phyloP scores from a whole-genome alignment of 1,284 basidiomycete genomes.

The Trichosporon ovoides region DNA sequence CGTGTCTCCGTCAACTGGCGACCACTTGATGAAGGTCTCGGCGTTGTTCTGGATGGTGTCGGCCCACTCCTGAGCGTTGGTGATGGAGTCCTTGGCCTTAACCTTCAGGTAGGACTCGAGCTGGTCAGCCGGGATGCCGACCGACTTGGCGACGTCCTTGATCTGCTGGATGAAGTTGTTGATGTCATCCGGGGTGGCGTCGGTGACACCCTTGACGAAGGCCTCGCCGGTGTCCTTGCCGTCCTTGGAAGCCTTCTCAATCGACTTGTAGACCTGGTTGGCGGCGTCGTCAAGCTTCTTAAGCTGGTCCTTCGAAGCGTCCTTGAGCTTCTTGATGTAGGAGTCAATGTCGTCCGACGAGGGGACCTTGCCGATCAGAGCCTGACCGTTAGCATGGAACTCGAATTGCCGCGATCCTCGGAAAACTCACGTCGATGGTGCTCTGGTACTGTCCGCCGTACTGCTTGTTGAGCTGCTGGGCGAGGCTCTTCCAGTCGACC shows the following conservation, averaged over 20 bases:
- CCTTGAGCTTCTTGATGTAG: slow-evolving; percentile 38
- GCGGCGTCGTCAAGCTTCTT: slow-evolving; percentile 42
- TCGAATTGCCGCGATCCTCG: too few relatives aligned
- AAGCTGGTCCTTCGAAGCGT: slow-evolving; percentile 38
- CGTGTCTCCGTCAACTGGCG: slow-evolving; percentile 42
- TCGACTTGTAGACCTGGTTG: slow-evolving; percentile 37
- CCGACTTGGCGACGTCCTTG: slow-evolving; percentile 43
- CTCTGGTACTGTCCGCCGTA: slow-evolving; percentile 37
- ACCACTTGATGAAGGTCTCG: slow-evolving; percentile 29
- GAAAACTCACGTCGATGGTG: slow-evolving; percentile 34
- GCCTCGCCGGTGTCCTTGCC: slow-evolving; percentile 35
- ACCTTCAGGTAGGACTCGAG: slow-evolving; percentile 38
- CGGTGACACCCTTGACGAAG: slow-evolving; percentile 37
- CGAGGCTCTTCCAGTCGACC: slow-evolving; percentile 44
- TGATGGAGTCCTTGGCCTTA: slow-evolving; percentile 39
- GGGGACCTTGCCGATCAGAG: slow-evolving; percentile 39
- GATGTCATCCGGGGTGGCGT: slow-evolving; percentile 40
- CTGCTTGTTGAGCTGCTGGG: slow-evolving; percentile 37
- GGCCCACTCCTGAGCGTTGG: slow-evolving; percentile 37
- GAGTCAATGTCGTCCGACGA: slow-evolving; percentile 36
- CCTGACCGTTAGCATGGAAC: slow-evolving; percentile 22
- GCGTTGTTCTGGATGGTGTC: slow-evolving; percentile 34
- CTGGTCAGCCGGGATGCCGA: slow-evolving; percentile 42
- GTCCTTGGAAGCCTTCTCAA: slow-evolving; percentile 44
- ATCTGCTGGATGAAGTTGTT: slow-evolving; percentile 42